Base-by-base conservation (phyloP, 495 filamentous ascomycete species). In the Trichoderma orchidacearum region DNA sequence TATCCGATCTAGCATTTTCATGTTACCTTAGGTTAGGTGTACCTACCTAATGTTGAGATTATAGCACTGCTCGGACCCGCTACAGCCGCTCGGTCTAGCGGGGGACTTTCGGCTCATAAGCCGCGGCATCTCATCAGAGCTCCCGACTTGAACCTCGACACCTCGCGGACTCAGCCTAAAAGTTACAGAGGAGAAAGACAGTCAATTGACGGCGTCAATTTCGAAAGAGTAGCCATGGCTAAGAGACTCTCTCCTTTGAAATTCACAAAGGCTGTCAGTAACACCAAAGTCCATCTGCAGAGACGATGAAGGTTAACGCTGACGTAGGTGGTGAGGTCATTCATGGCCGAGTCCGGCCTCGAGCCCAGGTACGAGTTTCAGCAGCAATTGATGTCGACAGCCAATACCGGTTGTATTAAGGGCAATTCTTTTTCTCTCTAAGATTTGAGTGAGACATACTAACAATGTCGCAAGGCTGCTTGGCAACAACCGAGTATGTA, bases 341-440 rank as follows among this genome's bases (percentile, higher is more conserved):
- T 94, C 68, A 81, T 85, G 71, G 80, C 77, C 61, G 85, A 84
- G 60, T 94, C 89, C 48, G 90, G 90, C 25, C 72, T 96, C 17
- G 90, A 96, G 68, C 89, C 87, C 65, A 85, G 87, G 90, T 92
- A 77, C 13, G 41, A 48, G 41, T n/a, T n/a, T n/a, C n/a, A n/a
- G n/a, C n/a, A n/a, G n/a, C n/a, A n/a, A n/a, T n/a, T n/a, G n/a
- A n/a, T n/a, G n/a, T n/a, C n/a, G n/a, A n/a, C n/a, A n/a, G n/a
- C n/a, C n/a, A n/a, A n/a, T n/a, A n/a, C n/a, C n/a, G n/a, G n/a
- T n/a, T n/a, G n/a, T n/a, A n/a, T n/a, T n/a, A n/a, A n/a, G n/a
- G n/a, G n/a, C n/a, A n/a, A n/a, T n/a, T n/a, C n/a, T n/a, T n/a
- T n/a, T n/a, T n/a, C n/a, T n/a, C n/a, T n/a, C 51, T n/a, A 17